A percentile compares a stretch with the other conserved stretches of the same genome.
These are phyloP conservation scores for Trichosporon faecale DNA, from an alignment of 1,284 basidiomycete genomes.

Conservation along the genomic window DNA sequence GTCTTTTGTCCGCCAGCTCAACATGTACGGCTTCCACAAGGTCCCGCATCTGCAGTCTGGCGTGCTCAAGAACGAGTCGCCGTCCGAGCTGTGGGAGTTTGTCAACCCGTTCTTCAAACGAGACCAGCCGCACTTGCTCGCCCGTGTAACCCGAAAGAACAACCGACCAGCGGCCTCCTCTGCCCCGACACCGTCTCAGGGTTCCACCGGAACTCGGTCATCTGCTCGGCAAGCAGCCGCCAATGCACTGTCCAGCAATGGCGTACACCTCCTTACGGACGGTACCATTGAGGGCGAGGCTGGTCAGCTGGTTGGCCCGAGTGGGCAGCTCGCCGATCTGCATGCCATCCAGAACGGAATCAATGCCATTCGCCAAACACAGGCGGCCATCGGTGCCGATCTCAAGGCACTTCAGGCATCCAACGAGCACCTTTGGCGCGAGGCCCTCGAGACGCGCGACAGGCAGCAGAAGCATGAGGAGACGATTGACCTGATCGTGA, in stretches of 20 bases:
- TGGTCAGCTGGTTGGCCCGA: conserved; percentile 29
- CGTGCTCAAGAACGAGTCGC: conserved; percentile 73
- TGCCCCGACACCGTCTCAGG: conserved; percentile 17
- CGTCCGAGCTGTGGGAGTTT: conserved; percentile 91
- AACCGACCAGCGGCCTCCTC: conserved; percentile 40
- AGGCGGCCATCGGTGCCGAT: conserved; percentile 81
- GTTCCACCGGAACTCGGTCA: conserved; percentile 31
- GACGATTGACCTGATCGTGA: conserved; percentile 93
- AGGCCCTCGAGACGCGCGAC: conserved; percentile 73
- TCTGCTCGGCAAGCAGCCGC: conserved; percentile 35
- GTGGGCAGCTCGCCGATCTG: conserved; percentile 40
- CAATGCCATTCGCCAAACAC: conserved; percentile 83
- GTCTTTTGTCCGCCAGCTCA: conserved; percentile 91
- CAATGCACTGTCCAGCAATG: conserved; percentile 15
- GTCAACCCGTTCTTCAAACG: conserved; percentile 84
- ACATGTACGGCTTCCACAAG: conserved; percentile 97
- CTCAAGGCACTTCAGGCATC: conserved; percentile 81
- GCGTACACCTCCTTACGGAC: conserved; percentile 44
- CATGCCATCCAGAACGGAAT: conserved; percentile 63
- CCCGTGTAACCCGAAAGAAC: conserved; percentile 79
- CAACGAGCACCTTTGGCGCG: conserved; percentile 89
- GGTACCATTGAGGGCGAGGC: conserved; percentile 45
- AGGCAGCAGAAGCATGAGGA: conserved; percentile 89
- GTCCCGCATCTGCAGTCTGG: conserved; percentile 95
- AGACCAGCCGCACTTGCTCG: conserved; percentile 85